phyloP scores from a whole-genome alignment of 371 early-diverging fungal species.

The Choanephora cucurbitarum region DNA sequence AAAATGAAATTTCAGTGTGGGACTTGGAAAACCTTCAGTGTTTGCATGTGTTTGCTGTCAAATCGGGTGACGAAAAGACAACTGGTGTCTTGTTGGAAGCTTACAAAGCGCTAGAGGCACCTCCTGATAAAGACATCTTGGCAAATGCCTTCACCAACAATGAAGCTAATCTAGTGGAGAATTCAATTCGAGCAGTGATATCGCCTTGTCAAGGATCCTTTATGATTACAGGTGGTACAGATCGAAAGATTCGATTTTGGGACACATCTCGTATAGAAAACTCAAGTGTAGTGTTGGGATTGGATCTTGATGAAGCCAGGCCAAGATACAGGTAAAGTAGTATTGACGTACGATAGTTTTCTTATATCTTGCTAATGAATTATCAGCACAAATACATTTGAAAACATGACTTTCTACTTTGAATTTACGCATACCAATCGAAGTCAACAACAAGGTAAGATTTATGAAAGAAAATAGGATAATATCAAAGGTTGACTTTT shows the following conservation, averaged over 20 bases:
- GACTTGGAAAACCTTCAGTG: conserved; percentile 75
- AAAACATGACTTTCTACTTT: conserved; percentile 56
- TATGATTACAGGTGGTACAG: conserved; percentile 81
- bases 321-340: conserved; percentile 63
- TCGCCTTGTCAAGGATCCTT: conserved; percentile 59
- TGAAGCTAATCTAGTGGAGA: conserved; percentile 55
- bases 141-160: conserved; percentile 51
- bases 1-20: conserved; percentile 87
- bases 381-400: conserved; percentile 64
- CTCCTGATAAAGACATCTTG: conserved; percentile 54
- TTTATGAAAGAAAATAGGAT: too few relatives aligned
- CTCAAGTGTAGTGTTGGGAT: conserved; percentile 72
- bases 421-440: conserved; percentile 48
- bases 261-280: conserved; percentile 67
- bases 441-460: conserved; percentile 4
- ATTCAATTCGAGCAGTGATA: conserved; percentile 58
- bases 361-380: too few relatives aligned
- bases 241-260: conserved; percentile 85
- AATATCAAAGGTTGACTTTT: too few relatives aligned
- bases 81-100: conserved; percentile 48
- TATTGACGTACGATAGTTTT: too few relatives aligned
- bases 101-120: conserved; percentile 60
- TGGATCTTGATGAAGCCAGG: conserved; percentile 59
- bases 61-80: conserved; percentile 60
- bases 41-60: conserved; percentile 68